These are phyloP conservation scores for Marchantia paleacea DNA, from an alignment of 225 moss, liverwort and hornwort genomes.

Conservation along the genomic window DNA sequence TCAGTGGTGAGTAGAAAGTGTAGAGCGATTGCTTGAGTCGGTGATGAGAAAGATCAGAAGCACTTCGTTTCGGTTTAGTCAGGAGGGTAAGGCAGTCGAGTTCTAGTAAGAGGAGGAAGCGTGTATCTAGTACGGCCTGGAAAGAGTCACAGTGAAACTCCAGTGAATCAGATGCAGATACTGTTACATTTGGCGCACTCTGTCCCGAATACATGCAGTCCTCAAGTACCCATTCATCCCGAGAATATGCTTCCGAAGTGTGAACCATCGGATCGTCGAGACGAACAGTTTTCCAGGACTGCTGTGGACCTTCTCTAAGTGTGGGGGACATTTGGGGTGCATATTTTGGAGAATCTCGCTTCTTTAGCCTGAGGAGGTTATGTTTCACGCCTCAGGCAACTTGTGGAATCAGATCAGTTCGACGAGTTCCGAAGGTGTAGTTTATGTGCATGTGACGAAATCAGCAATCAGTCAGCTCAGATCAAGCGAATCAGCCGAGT, in stretches of 20 bases:
- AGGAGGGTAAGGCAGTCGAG: background rate
- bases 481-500: background rate
- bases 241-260: background rate
- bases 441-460: too few species aligned
- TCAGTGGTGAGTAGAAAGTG: too few species aligned
- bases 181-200: background rate
- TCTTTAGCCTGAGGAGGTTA: background rate
- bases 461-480: too few species aligned
- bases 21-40: background rate
- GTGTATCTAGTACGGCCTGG: background rate
- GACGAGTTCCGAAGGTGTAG: background rate
- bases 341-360: background rate
- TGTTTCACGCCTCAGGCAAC: background rate
- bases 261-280: background rate
- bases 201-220: background rate
- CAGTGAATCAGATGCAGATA: background rate
- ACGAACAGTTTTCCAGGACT: too few species aligned
- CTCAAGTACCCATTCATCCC: background rate
- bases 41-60: background rate
- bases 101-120: background rate
- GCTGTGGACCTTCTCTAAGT: background rate
- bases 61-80: background rate
- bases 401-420: background rate
- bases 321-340: background rate
- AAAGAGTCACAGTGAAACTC: background rate